A percentile compares a stretch with the other conserved stretches of the same genome.
These are phyloP conservation scores for Barnettozyma sucrosica DNA, from an alignment of 805 yeast species.

Conservation along the genomic window DNA sequence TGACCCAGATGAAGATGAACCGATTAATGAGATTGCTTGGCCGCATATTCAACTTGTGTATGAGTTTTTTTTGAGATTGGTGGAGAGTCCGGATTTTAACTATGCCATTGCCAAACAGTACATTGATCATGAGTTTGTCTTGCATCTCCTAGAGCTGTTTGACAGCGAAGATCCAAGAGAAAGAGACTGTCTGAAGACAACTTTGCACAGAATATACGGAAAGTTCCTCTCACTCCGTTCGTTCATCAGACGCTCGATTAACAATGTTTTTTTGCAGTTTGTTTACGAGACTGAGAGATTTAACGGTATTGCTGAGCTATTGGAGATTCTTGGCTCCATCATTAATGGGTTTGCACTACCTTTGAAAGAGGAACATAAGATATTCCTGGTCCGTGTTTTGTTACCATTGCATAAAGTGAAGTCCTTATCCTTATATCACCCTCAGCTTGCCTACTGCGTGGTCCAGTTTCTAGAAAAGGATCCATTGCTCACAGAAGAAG, in stretches of 20 bases:
- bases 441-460: conserved; percentile 94
- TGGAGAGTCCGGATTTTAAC: conserved; percentile 91
- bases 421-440: conserved; percentile 84
- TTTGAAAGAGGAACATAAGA: conserved; percentile 93
- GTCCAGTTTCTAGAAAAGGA: conserved; percentile 96
- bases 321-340: conserved; percentile 92
- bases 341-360: conserved; percentile 98
- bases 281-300: conserved; percentile 93
- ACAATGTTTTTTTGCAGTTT: conserved; percentile 88
- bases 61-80: conserved; percentile 87
- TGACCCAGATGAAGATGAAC: conserved; percentile 99
- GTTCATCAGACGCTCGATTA: conserved; percentile 85
- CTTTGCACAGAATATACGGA: conserved; percentile 93
- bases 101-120: conserved; percentile 90
- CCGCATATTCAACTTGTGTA: conserved; percentile 97
- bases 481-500: conserved; percentile 87
- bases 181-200: conserved; percentile 90
- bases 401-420: conserved; percentile 91
- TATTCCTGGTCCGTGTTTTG: conserved; percentile 77
- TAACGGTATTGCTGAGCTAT: conserved; percentile 90
- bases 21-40: conserved; percentile 94
- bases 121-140: conserved; percentile 86
- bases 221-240: conserved; percentile 86
- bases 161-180: conserved; percentile 97
- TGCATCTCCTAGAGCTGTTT: conserved; percentile 77